A percentile compares a stretch with the other conserved stretches of the same genome.
Conservation (phyloP, 108 stramenopile genomes). For the Epithemia pelagica region DNA sequence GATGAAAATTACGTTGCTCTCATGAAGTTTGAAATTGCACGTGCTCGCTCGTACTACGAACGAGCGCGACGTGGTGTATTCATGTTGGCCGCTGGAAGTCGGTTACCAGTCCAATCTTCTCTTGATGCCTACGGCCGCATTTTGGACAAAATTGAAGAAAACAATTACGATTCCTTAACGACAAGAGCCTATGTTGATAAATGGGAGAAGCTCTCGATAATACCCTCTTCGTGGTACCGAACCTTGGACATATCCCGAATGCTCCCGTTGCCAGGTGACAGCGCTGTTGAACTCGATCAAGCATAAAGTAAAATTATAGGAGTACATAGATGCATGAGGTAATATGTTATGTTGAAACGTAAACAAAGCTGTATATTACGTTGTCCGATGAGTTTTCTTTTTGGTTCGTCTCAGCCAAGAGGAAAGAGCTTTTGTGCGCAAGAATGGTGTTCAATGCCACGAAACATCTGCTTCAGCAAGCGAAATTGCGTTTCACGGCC, state of each 20-base stretch:
- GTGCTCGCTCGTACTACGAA: constrained; percentile 92
- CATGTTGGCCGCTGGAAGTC: constrained; percentile 84
- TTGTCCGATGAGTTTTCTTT: not conserved
- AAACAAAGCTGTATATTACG: constrained; percentile 1
- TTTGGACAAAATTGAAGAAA: constrained; percentile 90
- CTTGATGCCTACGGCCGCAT: constrained; percentile 92
- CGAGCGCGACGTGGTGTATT: constrained; percentile 87
- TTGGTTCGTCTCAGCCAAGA: not conserved
- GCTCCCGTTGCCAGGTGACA: constrained; percentile 72
- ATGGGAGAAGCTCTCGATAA: constrained; percentile 90
- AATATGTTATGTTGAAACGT: not conserved
- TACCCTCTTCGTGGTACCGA: constrained; percentile 91
- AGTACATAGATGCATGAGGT: not conserved
- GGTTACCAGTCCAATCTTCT: constrained; percentile 87
- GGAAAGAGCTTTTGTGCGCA: not conserved
- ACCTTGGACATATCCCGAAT: constrained; percentile 68
- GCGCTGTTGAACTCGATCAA: constrained; percentile 13
- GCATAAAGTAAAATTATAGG: not conserved
- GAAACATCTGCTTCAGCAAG: constrained; percentile 4
- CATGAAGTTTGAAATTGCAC: constrained; percentile 92
- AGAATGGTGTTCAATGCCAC: not conserved
- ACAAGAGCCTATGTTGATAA: constrained; percentile 94
- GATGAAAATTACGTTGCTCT: constrained; percentile 87
- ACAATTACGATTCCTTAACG: constrained; percentile 90
- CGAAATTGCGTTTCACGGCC: not conserved